Evolutionary conservation across 371 early-diverging fungal species (phyloP).

Genomic region (Apophysomyces variabilis): DNA sequence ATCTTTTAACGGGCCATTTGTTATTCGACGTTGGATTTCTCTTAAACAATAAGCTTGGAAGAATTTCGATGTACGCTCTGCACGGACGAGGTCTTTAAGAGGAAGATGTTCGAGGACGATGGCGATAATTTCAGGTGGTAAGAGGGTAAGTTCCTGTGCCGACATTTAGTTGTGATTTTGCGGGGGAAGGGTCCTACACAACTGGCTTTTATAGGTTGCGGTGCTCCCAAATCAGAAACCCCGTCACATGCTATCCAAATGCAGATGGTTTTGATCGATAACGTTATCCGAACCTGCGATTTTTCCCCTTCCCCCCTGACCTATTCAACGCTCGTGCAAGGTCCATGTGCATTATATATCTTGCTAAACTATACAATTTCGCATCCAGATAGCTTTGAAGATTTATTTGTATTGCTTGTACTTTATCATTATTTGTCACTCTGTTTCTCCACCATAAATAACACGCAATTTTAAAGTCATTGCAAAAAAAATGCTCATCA

Average conservation of each 20-base stretch:
- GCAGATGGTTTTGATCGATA: slow-evolving; percentile 10
- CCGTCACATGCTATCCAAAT: slow-evolving; percentile 11
- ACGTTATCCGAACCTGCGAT: slow-evolving; percentile 1
- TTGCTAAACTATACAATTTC: too few relatives aligned
- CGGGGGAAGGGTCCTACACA: slow-evolving; percentile 2
- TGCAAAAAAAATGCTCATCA: not conserved
- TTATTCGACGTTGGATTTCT: slow-evolving; percentile 46
- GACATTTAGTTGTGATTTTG: slow-evolving; percentile 1
- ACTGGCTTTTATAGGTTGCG: not conserved
- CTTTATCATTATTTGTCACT: not conserved
- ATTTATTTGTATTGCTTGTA: too few relatives aligned
- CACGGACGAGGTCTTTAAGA: slow-evolving; percentile 43
- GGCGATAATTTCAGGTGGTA: slow-evolving; percentile 48
- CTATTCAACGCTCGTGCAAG: not conserved
- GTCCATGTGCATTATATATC: not conserved
- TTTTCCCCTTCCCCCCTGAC: not conserved
- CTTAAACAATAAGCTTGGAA: slow-evolving; percentile 39
- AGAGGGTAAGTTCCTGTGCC: slow-evolving; percentile 18
- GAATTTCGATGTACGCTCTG: slow-evolving; percentile 43
- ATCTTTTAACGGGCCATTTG: slow-evolving; percentile 24
- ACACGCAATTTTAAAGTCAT: not conserved
- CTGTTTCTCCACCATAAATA: not conserved
- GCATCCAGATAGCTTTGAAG: too few relatives aligned
- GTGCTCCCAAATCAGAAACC: not conserved
- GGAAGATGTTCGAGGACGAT: slow-evolving; percentile 40